A percentile compares a stretch with the other conserved stretches of the same genome.
Evolutionary conservation across 257 asterid species (phyloP).

Genomic region (Verbena officinalis): DNA sequence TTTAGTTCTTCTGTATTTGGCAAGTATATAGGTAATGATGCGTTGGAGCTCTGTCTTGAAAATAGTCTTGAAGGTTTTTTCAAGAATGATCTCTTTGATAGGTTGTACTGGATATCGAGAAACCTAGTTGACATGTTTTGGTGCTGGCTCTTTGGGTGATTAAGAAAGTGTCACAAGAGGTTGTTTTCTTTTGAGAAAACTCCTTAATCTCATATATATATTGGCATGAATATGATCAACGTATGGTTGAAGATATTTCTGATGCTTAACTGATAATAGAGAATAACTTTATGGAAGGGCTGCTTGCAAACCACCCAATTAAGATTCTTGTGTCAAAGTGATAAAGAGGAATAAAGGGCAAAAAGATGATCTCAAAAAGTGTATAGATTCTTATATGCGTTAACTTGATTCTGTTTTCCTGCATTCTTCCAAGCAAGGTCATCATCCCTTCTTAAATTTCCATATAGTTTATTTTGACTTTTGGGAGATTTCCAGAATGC

Average conservation of each 20-base stretch:
- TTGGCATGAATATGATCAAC: background rate
- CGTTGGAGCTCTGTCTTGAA: constrained; percentile 54
- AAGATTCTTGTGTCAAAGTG: constrained; percentile 33
- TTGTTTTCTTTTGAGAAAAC: constrained; percentile 18
- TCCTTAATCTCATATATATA: constrained; percentile 18
- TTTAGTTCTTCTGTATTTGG: constrained; percentile 61
- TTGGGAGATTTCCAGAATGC: too few relatives aligned
- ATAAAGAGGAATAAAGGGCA: constrained; percentile 29
- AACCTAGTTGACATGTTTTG: constrained; percentile 58
- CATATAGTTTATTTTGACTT: too few relatives aligned
- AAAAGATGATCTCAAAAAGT: constrained; percentile 13
- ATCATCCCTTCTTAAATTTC: constrained; percentile 9
- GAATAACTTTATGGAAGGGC: constrained; percentile 45
- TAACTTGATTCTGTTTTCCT: constrained; percentile 24
- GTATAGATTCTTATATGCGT: constrained; percentile 37
- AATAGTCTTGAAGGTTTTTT: constrained; percentile 66
- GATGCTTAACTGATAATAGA: constrained; percentile 45
- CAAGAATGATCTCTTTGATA: constrained; percentile 62
- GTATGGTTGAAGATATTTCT: constrained; percentile 34
- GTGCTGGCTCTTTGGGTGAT: background rate
- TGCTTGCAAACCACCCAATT: constrained; percentile 27
- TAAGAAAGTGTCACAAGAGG: background rate
- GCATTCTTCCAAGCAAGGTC: constrained; percentile 19
- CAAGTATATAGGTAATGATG: constrained; percentile 41
- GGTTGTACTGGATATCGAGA: constrained; percentile 69